These are phyloP conservation scores for Thalassiosira mediterranea DNA, from an alignment of 352 stramenopile species.

Conservation along the genomic window DNA sequence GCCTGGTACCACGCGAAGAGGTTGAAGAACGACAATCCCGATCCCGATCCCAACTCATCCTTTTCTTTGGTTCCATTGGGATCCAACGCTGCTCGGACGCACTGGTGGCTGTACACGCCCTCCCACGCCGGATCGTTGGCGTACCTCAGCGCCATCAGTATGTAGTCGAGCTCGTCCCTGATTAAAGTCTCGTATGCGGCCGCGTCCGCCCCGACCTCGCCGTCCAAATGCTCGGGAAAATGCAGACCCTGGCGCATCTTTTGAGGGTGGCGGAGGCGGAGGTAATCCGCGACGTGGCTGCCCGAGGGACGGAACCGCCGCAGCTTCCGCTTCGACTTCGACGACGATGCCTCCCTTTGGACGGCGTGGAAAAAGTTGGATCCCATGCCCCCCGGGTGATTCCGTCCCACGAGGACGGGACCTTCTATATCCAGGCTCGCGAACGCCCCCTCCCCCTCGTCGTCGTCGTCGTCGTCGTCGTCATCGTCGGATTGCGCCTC, in stretches of 20 bases:
- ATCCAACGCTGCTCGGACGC: conserved; percentile 51
- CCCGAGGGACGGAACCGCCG: conserved; percentile 25
- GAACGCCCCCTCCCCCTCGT: not conserved
- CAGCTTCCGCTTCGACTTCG: not conserved
- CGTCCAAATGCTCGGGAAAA: conserved; percentile 35
- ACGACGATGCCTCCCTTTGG: not conserved
- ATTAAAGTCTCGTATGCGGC: conserved; percentile 56
- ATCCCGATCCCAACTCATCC: not conserved
- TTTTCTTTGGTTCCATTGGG: conserved; percentile 5
- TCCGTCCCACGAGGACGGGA: conserved; percentile 55
- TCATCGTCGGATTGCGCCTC: not conserved
- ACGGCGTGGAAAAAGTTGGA: conserved; percentile 32
- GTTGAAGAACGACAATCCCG: conserved; percentile 20
- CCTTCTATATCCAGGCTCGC: not conserved
- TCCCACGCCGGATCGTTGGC: conserved; percentile 50
- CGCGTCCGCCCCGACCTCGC: conserved; percentile 13
- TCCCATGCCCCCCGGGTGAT: conserved; percentile 57
- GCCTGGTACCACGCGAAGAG: conserved; percentile 59
- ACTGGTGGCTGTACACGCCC: conserved; percentile 61
- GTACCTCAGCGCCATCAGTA: conserved; percentile 60
- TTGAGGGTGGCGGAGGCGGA: conserved; percentile 25
- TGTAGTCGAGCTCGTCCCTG: conserved; percentile 52
- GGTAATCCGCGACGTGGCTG: conserved; percentile 72
- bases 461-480: conserved; percentile 9
- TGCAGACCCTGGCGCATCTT: conserved; percentile 18